Base-by-base conservation (phyloP, 2,329 filamentous ascomycete species). In the Colletotrichum abscissum region DNA sequence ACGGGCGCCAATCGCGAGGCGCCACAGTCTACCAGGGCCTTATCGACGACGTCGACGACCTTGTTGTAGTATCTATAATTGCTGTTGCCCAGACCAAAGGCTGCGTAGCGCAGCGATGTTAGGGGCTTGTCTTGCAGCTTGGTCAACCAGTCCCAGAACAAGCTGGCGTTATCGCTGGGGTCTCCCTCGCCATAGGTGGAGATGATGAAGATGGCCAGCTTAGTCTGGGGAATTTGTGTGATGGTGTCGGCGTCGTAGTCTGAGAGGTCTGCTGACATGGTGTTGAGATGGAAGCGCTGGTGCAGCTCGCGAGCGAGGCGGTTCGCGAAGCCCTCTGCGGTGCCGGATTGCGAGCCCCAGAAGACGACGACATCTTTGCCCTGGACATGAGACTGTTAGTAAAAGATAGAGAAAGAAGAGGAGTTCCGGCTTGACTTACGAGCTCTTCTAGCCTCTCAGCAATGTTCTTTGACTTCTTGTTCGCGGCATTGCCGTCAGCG, bases 281-380 rank as follows among this genome's bases (percentile, higher is more conserved):
- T 77, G 56, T 83, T 78, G 14, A 85, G 78, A 5, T 84, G 82
- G 60, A 86, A 86, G 22, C 81, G 79, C 35, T 79, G 78, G 22
- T 79, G 77, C 57, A 81, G 81, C 62, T 87, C 85, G 59, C 82
- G 79, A 4, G 80, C 81, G 1, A 87, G 77, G 5, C 80, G 79
- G 63, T 81, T 80, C 8, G 85, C 85, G 63, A 86, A 81, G 11
- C 80, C 79, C 73, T 87, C 84, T 0, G 85, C 84, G 0, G 84
- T 86, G 9, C 86, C 85, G 4, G 84, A 86, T 73, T 87, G 85
- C 2, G 85, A 86, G n/a, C 84, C 85, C 83, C 83, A 87, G 78
- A 87, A 85, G 46, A 87, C 80, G 26, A 86, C 68, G 19, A 71
- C 68, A 56, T 71, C 68, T 56, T 67, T 71, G 55, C 63, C 63